Conservation (phyloP, 768 basidiomycete species). For the Hydnum rufescens region DNA sequence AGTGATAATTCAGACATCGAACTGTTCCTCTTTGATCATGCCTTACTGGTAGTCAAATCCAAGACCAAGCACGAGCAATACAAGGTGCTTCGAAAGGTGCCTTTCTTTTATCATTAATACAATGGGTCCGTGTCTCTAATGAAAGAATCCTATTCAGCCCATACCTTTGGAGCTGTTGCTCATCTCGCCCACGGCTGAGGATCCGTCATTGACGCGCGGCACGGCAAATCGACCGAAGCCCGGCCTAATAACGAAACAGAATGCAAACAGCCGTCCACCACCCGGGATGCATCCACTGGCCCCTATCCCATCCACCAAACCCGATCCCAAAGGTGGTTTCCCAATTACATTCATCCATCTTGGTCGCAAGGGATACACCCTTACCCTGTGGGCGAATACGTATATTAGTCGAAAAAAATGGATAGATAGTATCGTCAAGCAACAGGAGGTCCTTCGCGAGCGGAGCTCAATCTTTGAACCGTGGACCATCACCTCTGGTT, state of each 20-base stretch:
- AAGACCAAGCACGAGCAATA: conserved; percentile 84
- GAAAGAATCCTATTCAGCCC: conserved; percentile 34
- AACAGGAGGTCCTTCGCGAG: conserved; percentile 70
- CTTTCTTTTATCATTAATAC: conserved; percentile 13
- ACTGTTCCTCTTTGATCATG: conserved; percentile 94
- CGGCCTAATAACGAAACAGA: not conserved
- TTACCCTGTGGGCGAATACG: conserved; percentile 82
- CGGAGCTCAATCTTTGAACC: conserved; percentile 77
- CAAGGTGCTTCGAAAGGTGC: conserved; percentile 81
- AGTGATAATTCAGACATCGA: conserved; percentile 74
- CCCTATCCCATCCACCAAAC: conserved; percentile 26
- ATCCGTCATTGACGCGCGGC: conserved; percentile 15
- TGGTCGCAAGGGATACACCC: conserved; percentile 77
- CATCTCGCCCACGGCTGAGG: conserved; percentile 59
- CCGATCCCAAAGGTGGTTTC: conserved; percentile 62
- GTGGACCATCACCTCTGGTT: conserved; percentile 64
- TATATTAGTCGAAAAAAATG: conserved; percentile 77
- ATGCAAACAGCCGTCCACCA: conserved; percentile 18
- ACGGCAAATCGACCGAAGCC: conserved; percentile 3
- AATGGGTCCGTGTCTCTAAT: not conserved
- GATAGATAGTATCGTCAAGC: conserved; percentile 79
- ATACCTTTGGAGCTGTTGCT: conserved; percentile 87
- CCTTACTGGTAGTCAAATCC: conserved; percentile 84
- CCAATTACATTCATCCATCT: conserved; percentile 88
- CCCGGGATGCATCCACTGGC: conserved; percentile 23